Evolutionary conservation across 345 rosid genomes (phyloP), one percentile per base, ranked within the genome.

Genomic region (Eucalyptus cloeziana): DNA sequence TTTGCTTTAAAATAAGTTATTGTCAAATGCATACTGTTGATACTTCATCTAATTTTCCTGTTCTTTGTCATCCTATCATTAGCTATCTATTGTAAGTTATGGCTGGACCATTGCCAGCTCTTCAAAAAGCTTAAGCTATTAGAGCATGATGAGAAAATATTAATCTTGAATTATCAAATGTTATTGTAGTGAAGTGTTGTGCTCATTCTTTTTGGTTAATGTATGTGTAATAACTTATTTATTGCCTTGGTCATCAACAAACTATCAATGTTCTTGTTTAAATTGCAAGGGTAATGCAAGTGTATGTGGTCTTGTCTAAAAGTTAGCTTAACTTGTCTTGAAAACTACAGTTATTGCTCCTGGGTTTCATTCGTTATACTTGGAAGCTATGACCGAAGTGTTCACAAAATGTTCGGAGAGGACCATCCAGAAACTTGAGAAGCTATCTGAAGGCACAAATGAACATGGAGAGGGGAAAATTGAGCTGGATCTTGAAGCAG

Each of bases 401-500:
- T 97, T 97, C 91, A 92, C 93, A 30, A 93, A 94, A 88, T 96
- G 99, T 93, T 92, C 99, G 3, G 97, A 93, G 91, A 93, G 95
- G 92, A 94, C 96, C 87, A 92, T 94, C n/a, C 49, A 90, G 88
- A 97, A 97, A 93, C 88, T 94, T 89, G 99, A 97, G 93, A 92
- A 95, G 80, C 95, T 95, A 87, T 88, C 95, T 31, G 94, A 93
- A 88, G 94, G 90, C 90, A 91, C 93, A 86, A 83, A 50, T 50
- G 90, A 92, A 27, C 67, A 33, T 67, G 96, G 94, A 69, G 94
- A 89, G 91, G 91, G 91, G 49, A 87, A 80, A 8, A 91, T 97
- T 86, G 96, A 96, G 87, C 93, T 97, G 92, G 98, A 97, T 93
- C 92, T 97, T 30, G 99, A 97, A 91, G 99, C 98, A 89, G 99